phyloP scores from a whole-genome alignment of 2,329 filamentous ascomycete species.

The Phyllosticta citriasiana region DNA sequence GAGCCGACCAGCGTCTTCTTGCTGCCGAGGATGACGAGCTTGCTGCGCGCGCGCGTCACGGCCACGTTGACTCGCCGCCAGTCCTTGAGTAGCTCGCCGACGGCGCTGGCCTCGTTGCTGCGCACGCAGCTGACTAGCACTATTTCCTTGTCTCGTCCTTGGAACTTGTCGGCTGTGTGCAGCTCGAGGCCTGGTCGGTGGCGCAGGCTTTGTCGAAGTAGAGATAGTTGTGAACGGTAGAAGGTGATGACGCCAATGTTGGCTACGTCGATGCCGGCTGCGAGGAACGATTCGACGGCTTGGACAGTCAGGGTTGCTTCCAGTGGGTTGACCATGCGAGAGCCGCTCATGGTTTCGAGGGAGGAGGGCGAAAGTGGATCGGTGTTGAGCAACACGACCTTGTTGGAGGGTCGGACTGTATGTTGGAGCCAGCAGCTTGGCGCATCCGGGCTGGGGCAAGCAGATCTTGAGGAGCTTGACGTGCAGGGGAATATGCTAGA shows the following conservation, averaged over 20 bases:
- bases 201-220: conserved; percentile 65
- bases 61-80: conserved; percentile 94
- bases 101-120: conserved; percentile 68
- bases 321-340: conserved; percentile 78
- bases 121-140: conserved; percentile 80
- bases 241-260: conserved; percentile 95
- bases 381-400: conserved; percentile 83
- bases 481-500: background rate
- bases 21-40: conserved; percentile 81
- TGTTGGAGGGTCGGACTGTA: conserved; percentile 57
- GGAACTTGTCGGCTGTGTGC: conserved; percentile 94
- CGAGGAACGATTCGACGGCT: conserved; percentile 69
- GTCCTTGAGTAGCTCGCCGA: conserved; percentile 87
- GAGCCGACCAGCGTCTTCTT: conserved; percentile 54
- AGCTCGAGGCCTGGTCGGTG: conserved; percentile 61
- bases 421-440: conserved; percentile 65
- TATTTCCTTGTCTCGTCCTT: conserved; percentile 91
- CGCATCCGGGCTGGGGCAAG: conserved; percentile 43
- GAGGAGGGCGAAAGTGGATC: conserved; percentile 57
- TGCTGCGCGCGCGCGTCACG: conserved; percentile 84
- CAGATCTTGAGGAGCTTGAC: background rate
- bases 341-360: conserved; percentile 64
- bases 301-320: conserved; percentile 72
- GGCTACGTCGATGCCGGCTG: conserved; percentile 59
- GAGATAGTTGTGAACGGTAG: conserved; percentile 82